Evolutionary conservation across 345 rosid species (phyloP).

Genomic region (Arabidopsis arenosa): DNA sequence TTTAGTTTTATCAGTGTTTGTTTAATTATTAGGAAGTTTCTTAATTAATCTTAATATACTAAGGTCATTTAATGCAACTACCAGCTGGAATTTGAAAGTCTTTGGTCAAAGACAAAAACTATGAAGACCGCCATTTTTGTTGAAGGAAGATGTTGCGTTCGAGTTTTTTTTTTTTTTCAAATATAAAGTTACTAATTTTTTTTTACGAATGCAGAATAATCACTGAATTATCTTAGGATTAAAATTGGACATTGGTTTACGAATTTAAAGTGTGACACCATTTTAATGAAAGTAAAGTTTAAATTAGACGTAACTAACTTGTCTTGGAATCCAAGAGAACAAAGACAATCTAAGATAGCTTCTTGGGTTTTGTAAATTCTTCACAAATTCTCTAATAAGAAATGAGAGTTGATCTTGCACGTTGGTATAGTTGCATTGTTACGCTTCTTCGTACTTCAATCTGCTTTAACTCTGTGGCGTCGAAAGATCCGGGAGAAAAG

Average conservation of each 20-base stretch:
- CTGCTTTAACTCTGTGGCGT: slow-evolving; percentile 40
- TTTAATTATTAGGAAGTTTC: background rate
- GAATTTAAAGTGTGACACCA: too few relatives aligned
- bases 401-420: background rate
- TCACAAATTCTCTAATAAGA: background rate
- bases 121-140: slow-evolving; percentile 13
- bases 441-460: slow-evolving; percentile 26
- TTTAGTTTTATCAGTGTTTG: background rate
- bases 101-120: slow-evolving; percentile 3
- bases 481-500: slow-evolving; percentile 29
- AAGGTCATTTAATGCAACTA: slow-evolving; percentile 1
- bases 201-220: too few relatives aligned
- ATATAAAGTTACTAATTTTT: too few relatives aligned
- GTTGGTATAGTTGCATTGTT: background rate
- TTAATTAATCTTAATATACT: background rate
- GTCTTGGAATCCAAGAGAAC: background rate
- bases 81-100: slow-evolving; percentile 21
- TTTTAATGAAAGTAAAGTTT: background rate
- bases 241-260: too few relatives aligned
- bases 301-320: background rate
- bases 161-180: background rate
- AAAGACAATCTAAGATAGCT: background rate
- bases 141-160: background rate
- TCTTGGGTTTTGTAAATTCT: background rate
- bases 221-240: too few relatives aligned